Evolutionary conservation across 1,284 basidiomycete genomes (phyloP), one percentile per base, ranked within the genome.

Genomic region (Grifola frondosa): DNA sequence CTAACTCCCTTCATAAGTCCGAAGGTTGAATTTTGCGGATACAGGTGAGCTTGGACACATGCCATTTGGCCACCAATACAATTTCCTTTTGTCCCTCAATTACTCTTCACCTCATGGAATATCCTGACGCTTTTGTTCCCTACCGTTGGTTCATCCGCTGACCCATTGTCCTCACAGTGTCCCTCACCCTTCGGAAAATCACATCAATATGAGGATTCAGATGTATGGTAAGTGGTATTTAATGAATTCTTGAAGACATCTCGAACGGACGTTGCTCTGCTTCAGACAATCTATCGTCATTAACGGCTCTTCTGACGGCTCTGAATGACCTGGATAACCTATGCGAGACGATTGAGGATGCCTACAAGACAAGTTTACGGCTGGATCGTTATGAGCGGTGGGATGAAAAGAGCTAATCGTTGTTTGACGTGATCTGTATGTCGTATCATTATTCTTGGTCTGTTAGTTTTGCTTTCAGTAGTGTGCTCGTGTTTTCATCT

Each of bases 11-110:
- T 42, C 7, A 10, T 19, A 40, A 98, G 96, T 63, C 91, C 96
- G n/a, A 92, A 93, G 57, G 96, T 98, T 44, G 93, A 97, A 69
- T 98, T 98, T 66, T 99, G 96, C 65, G 96, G 96, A 23, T 99
- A 99, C 75, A 93, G 88, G 91, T 88, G 54, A 69, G 74, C 43
- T 40, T 33, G 21, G 7, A 25, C 25, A 21, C 6, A 11, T 12
- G 17, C 16, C 15, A 30, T 37, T 50, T 41, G 35, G 33, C 25
- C 16, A 17, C 43, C 39, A 35, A 22, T 9, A 25, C 25, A 21
- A 7, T 12, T 12, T 20, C 16, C 15, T 34, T 37, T 50, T 41
- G 35, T 36, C 25, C 16, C 31, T 22, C 32, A n/a, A 30, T 32
- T 32, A 21, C 29, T 24, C 16, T 21, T 33, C 16, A 20, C 23